Conservation (phyloP, 202 grass and related monocot genomes). For the Carex arenaria region DNA sequence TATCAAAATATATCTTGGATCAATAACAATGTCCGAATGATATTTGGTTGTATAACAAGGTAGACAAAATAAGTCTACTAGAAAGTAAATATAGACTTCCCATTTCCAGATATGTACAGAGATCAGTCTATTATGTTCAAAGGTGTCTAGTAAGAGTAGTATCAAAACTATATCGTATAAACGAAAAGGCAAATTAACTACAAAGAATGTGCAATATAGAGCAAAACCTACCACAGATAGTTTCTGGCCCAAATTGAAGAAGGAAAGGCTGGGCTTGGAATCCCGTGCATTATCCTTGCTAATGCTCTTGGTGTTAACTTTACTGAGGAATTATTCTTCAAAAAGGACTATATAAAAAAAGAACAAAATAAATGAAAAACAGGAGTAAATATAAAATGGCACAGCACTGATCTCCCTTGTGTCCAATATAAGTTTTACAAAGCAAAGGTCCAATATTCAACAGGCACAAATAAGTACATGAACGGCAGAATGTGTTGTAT, state of each 20-base stretch:
- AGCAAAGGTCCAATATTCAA: not conserved
- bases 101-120: not conserved
- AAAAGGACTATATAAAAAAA: conserved; percentile 57
- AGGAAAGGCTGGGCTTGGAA: conserved; percentile 75
- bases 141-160: not conserved
- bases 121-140: not conserved
- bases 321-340: conserved; percentile 72
- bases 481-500: not conserved
- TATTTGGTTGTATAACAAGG: not conserved
- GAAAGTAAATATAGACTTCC: not conserved
- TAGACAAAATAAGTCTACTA: not conserved
- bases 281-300: conserved; percentile 87
- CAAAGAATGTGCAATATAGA: not conserved
- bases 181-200: not conserved
- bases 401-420: not conserved
- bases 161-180: not conserved
- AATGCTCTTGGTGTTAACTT: conserved; percentile 88
- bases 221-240: conserved; percentile 65
- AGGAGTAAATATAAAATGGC: not conserved
- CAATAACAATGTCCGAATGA: not conserved
- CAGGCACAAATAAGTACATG: not conserved
- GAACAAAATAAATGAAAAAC: not conserved
- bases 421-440: not conserved
- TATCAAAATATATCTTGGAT: not conserved
- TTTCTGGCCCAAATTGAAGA: conserved; percentile 75